phyloP scores from a whole-genome alignment of 2,329 filamentous ascomycete genomes.

The Arachnopeziza araneosa region DNA sequence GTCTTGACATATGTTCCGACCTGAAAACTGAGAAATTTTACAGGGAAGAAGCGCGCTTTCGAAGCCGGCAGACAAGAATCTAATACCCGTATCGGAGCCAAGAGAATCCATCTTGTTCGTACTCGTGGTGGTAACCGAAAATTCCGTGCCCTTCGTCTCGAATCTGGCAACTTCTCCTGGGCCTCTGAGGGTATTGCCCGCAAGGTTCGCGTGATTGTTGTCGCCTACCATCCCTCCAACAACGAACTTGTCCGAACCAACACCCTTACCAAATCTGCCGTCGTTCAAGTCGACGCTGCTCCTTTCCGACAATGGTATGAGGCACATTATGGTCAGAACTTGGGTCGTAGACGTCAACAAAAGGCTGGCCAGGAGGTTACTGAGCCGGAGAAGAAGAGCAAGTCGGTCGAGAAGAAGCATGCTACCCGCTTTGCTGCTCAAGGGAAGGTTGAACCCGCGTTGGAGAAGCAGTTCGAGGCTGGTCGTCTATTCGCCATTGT shows the following conservation, averaged over 20 bases:
- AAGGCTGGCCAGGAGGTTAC: conserved; percentile 48
- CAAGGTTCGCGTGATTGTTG: conserved; percentile 98
- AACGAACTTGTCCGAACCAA: conserved; percentile 99
- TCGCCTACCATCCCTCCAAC: conserved; percentile 99
- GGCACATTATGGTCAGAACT: conserved; percentile 90
- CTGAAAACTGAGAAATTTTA: conserved; percentile 49
- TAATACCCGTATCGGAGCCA: conserved; percentile 97
- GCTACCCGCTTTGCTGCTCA: conserved; percentile 70
- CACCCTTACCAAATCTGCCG: conserved; percentile 98
- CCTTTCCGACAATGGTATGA: conserved; percentile 99
- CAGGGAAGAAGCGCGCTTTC: conserved; percentile 96
- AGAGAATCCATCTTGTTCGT: conserved; percentile 95
- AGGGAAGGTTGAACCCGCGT: conserved; percentile 87
- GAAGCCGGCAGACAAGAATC: conserved; percentile 99
- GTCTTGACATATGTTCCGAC: conserved; percentile 65
- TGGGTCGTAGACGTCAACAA: conserved; percentile 89
- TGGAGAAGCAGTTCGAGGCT: conserved; percentile 99
- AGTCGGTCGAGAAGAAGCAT: conserved; percentile 95
- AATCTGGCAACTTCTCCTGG: conserved; percentile 99
- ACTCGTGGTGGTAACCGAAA: conserved; percentile 99
- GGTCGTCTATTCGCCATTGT: conserved; percentile 94
- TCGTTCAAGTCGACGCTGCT: conserved; percentile 97
- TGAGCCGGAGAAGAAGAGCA: conserved; percentile 71
- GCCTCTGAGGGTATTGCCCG: conserved; percentile 95
- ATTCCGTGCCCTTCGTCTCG: conserved; percentile 98